phyloP scores from a whole-genome alignment of 148 eudicot genomes.

The Nyssa sinensis region DNA sequence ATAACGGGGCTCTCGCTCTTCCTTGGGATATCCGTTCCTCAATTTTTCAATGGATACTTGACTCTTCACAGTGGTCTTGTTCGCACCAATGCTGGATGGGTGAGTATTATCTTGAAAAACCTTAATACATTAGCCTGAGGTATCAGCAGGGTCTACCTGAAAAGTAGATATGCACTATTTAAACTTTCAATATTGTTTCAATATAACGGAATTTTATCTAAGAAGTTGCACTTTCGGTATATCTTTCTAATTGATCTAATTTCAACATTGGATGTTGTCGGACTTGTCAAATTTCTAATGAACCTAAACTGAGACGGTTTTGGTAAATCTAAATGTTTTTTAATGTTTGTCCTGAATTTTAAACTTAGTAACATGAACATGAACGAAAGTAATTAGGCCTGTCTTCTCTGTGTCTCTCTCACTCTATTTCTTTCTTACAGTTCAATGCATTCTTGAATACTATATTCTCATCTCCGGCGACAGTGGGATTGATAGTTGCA shows the following conservation, averaged over 20 bases:
- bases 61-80: slow-evolving; percentile 68
- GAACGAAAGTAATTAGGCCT: too few species aligned
- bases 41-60: slow-evolving; percentile 66
- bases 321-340: too few species aligned
- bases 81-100: slow-evolving; percentile 97
- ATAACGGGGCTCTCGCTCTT: slow-evolving; percentile 93
- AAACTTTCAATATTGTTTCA: background rate
- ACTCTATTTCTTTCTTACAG: slow-evolving; percentile 38
- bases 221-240: background rate
- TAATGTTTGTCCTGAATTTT: too few species aligned
- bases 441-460: slow-evolving; percentile 90
- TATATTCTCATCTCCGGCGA: slow-evolving; percentile 85
- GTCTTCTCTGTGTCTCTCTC: too few species aligned
- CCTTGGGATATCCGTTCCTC: slow-evolving; percentile 95
- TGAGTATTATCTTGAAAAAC: slow-evolving; percentile 27
- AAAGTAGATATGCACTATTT: background rate
- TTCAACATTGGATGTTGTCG: too few species aligned
- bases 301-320: too few species aligned
- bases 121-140: background rate
- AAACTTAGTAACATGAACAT: too few species aligned
- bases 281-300: too few species aligned
- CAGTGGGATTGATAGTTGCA: slow-evolving; percentile 78
- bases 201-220: background rate
- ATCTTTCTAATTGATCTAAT: too few species aligned
- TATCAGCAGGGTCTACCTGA: background rate